Conservation (phyloP, 1,284 basidiomycete genomes). For the Taiwanofungus camphoratus region DNA sequence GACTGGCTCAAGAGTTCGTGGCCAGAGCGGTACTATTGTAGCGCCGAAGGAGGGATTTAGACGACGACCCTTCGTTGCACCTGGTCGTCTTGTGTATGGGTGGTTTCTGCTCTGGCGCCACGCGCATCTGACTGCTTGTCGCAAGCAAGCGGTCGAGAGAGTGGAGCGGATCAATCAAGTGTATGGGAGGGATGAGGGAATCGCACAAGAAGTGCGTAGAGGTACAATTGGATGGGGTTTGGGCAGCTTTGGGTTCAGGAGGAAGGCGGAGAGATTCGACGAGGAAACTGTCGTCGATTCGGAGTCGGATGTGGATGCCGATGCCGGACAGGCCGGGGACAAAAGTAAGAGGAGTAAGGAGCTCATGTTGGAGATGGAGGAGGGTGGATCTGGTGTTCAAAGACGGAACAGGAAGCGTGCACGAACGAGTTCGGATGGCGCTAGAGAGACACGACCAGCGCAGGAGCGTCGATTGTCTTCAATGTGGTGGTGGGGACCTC, state of each 20-base stretch:
- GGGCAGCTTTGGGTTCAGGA: slow-evolving; percentile 60
- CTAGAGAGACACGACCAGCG: not conserved
- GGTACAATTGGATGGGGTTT: slow-evolving; percentile 58
- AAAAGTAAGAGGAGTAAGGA: slow-evolving; percentile 10
- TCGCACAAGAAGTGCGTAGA: slow-evolving; percentile 20
- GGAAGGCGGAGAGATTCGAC: slow-evolving; percentile 10
- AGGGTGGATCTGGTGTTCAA: slow-evolving; percentile 8
- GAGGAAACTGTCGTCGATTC: slow-evolving; percentile 26
- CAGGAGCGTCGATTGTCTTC: slow-evolving; percentile 30
- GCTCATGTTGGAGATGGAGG: slow-evolving; percentile 15
- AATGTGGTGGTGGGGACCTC: slow-evolving; percentile 75
- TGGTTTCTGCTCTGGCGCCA: slow-evolving; percentile 56
- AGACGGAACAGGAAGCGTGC: slow-evolving; percentile 9
- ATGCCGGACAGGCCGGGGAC: slow-evolving; percentile 20
- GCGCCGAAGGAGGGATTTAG: slow-evolving; percentile 13
- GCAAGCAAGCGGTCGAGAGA: slow-evolving; percentile 59
- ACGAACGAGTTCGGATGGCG: slow-evolving; percentile 8
- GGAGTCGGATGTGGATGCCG: slow-evolving; percentile 21
- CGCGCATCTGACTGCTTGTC: slow-evolving; percentile 62
- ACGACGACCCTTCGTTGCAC: no score
- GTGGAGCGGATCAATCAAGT: slow-evolving; percentile 55
- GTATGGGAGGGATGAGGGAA: slow-evolving; percentile 36
- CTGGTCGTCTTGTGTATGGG: slow-evolving; percentile 33
- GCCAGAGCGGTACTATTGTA: slow-evolving; percentile 2
- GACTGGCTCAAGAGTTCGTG: not conserved